Conservation (phyloP, 2,329 filamentous ascomycete genomes). For the Arthrinium phaeospermum region DNA sequence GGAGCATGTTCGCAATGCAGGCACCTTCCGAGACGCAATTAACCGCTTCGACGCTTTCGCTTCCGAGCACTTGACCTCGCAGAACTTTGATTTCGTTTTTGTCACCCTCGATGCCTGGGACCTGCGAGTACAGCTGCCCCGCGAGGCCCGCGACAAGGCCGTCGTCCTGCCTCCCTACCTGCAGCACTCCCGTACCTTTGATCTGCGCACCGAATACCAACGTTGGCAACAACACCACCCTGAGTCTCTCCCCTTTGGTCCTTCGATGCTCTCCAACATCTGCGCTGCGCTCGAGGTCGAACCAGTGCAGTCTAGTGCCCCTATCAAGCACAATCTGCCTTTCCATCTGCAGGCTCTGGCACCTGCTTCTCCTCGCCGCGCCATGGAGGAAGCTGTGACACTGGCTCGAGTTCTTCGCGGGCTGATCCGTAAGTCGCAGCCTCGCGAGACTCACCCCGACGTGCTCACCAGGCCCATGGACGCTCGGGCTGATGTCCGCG, state of each 20-base stretch:
- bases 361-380: slow-evolving; percentile 90
- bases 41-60: slow-evolving; percentile 94
- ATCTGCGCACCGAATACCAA: slow-evolving; percentile 96
- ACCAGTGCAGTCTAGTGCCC: slow-evolving; percentile 94
- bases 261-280: slow-evolving; percentile 94
- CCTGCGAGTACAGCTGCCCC: slow-evolving; percentile 93
- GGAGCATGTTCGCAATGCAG: slow-evolving; percentile 98
- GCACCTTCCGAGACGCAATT: slow-evolving; percentile 95
- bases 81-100: slow-evolving; percentile 96
- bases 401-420: slow-evolving; percentile 90
- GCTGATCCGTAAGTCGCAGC: slow-evolving; percentile 94
- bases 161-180: slow-evolving; percentile 96
- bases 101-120: slow-evolving; percentile 99
- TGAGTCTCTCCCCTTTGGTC: slow-evolving; percentile 94
- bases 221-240: slow-evolving; percentile 98
- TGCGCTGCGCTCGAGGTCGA: slow-evolving; percentile 98
- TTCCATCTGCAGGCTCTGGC: slow-evolving; percentile 97
- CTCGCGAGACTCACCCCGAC: slow-evolving; percentile 90
- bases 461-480: slow-evolving; percentile 96
- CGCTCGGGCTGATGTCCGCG: slow-evolving; percentile 92
- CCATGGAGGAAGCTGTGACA: slow-evolving; percentile 97
- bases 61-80: slow-evolving; percentile 85
- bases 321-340: slow-evolving; percentile 97
- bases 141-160: slow-evolving; percentile 97
- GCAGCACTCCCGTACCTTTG: slow-evolving; percentile 96